These are phyloP conservation scores for Rubus idaeus DNA, from an alignment of 306 rosid genomes.

Conservation along the genomic window DNA sequence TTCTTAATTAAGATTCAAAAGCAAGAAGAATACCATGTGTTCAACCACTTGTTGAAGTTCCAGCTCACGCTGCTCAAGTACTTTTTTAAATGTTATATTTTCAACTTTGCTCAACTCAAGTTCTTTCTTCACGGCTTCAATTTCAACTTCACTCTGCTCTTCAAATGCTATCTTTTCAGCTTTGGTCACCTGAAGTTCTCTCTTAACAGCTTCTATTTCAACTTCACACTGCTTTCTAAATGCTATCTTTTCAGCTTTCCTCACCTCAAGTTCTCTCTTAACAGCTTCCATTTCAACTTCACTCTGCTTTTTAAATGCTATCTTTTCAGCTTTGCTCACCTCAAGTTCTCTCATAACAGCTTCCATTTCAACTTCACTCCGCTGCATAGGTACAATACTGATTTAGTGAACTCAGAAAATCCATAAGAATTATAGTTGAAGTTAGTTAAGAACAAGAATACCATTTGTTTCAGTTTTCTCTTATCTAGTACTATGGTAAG, in stretches of 20 bases:
- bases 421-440: not conserved
- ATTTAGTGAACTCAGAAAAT: not conserved
- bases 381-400: not conserved
- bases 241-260: not conserved
- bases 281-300: not conserved
- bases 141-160: not conserved
- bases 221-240: not conserved
- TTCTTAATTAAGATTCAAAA: not conserved
- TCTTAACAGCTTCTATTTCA: not conserved
- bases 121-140: not conserved
- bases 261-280: not conserved
- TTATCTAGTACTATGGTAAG: not conserved
- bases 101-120: not conserved
- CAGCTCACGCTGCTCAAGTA: conserved; percentile 38
- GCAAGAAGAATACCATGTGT: conserved; percentile 41
- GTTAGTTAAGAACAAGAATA: not conserved
- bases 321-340: not conserved
- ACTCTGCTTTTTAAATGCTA: not conserved
- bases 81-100: not conserved
- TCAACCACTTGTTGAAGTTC: conserved; percentile 47
- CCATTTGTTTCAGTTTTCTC: not conserved
- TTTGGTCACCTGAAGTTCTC: not conserved
- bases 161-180: not conserved
- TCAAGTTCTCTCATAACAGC: not conserved
- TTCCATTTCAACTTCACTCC: not conserved